Evolutionary conservation across 306 rosid genomes (phyloP), one percentile per base, ranked within the genome.

Genomic region (Fagus sylvatica): DNA sequence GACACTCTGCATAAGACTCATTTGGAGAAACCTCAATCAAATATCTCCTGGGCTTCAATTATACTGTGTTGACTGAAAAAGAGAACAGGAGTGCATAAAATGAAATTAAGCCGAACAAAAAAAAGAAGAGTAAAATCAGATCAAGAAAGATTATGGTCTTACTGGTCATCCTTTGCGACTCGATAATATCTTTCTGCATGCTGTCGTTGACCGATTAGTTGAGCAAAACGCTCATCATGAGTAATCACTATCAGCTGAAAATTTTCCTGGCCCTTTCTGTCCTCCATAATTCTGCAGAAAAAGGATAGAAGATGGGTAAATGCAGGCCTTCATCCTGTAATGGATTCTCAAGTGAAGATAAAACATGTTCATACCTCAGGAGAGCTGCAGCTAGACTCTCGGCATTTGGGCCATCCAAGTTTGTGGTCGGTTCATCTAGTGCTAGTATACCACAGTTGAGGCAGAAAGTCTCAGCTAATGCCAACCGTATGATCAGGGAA

Each of bases 401-500:
- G 0, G 98, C 88, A 76, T 95, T 92, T 56, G 98, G 98, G 74
- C 96, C 97, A 83, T 92, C 98, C 84, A 95, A 87, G 80, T 95
- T 95, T 34, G 98, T 95, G 55, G 98, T 95, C 11, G 98, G 98
- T 78, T 95, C 98, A 74, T 95, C 96, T 55, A 92, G 85, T 65
- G 98, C 98, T 33, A 95, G 91, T 76, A 95, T 95, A 81, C 98
- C 98, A 55, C 97, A 95, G 74, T 95, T 92, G 81, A 95, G 93
- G 85, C 98, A 95, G 87, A 95, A 95, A 0, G 98, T 95, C 81
- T 95, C 98, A 1, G 98, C 98, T 41, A 92, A 88, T 70, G 98
- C 98, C 82, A 95, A 86, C 75, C 98, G 87, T 73, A 95, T 92
- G 82, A 95, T 95, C 56, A 95, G 97, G 80, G 98, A 95, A 0